phyloP scores from a whole-genome alignment of 768 basidiomycete genomes.

The Paxillus rubicundulus region DNA sequence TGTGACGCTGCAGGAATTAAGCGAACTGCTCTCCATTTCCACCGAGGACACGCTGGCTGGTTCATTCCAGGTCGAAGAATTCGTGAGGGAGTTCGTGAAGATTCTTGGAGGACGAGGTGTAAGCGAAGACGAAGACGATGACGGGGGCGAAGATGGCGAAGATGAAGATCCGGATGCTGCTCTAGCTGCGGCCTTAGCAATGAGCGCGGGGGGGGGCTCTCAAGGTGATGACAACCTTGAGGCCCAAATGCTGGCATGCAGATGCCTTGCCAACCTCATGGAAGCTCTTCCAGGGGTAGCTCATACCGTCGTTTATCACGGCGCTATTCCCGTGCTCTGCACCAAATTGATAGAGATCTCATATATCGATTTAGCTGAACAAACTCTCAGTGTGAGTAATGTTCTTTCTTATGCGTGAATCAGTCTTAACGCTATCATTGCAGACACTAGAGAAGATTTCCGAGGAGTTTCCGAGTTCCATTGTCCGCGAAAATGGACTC shows the following conservation, averaged over 20 bases:
- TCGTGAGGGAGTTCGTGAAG: conserved; percentile 87
- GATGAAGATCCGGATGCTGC: conserved; percentile 83
- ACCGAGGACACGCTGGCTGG: conserved; percentile 96
- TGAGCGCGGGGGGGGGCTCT: conserved; percentile 67
- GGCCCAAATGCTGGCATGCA: conserved; percentile 92
- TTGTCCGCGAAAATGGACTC: conserved; percentile 93
- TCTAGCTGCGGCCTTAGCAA: conserved; percentile 81
- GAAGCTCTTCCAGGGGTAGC: conserved; percentile 97
- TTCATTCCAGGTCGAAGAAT: conserved; percentile 92
- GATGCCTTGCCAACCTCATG: conserved; percentile 97
- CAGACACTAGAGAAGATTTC: conserved; percentile 99
- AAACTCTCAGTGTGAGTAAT: conserved; percentile 87
- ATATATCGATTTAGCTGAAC: conserved; percentile 97
- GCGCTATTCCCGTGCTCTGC: conserved; percentile 97
- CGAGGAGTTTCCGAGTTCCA: conserved; percentile 93
- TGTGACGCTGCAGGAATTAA: conserved; percentile 88
- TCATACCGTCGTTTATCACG: conserved; percentile 96
- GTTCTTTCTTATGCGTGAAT: not conserved
- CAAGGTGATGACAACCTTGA: conserved; percentile 87
- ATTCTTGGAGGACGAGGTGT: conserved; percentile 81
- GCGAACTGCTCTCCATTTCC: conserved; percentile 92
- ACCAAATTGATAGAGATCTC: conserved; percentile 96
- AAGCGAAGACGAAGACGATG: conserved; percentile 71
- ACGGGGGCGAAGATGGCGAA: conserved; percentile 56
- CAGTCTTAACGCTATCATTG: conserved; percentile 14